Evolutionary conservation across 495 filamentous ascomycete genomes (phyloP), one percentile per base, ranked within the genome.

Genomic region (Tetracladium marchalianum): DNA sequence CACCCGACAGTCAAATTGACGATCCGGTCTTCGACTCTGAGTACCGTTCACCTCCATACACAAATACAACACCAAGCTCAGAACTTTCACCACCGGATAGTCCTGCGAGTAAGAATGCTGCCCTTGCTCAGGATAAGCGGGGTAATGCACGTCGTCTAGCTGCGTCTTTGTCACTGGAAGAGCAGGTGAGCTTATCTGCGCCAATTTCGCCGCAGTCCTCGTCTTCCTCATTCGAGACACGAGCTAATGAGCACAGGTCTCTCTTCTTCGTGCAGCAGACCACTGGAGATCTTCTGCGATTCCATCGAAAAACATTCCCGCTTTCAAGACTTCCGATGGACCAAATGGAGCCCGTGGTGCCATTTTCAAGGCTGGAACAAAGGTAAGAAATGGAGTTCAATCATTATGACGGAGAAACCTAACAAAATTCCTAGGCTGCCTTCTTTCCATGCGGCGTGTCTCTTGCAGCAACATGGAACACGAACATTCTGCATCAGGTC

Each of bases 311-410:
- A 75, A 75, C 32, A 81, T 90, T 42, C 84, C 85, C 11, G 70
- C 80, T 2, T 66, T 88, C 36, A 84, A 84, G 50, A 79, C 77
- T 11, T 87, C 80, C 34, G 85, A 90, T 64, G 85, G 85, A 2
- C 85, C 85, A 5, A 89, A 87, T 58, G 85, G 85, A 11, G 80
- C 84, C 18, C 80, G 85, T 32, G 85, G 85, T n/a, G 73, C 72
- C 12, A 76, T 78, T 39, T 82, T 80, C 54, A 76, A 76, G 12
- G 74, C 73, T 35, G 77, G 76, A 16, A 80, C 77, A 39, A 78
- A 77, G 60, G 77, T 78, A 56, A 42, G 65, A 63, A 44, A 44
- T 67, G 44, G 66, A 68, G 35, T 64, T 69, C 8, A 64, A 69
- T 32, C 62, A 68, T 41, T 34, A 50, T 22, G 43, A 39, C 6